Evolutionary conservation across 768 basidiomycete species (phyloP).

Genomic region (Termitomyces sp.): DNA sequence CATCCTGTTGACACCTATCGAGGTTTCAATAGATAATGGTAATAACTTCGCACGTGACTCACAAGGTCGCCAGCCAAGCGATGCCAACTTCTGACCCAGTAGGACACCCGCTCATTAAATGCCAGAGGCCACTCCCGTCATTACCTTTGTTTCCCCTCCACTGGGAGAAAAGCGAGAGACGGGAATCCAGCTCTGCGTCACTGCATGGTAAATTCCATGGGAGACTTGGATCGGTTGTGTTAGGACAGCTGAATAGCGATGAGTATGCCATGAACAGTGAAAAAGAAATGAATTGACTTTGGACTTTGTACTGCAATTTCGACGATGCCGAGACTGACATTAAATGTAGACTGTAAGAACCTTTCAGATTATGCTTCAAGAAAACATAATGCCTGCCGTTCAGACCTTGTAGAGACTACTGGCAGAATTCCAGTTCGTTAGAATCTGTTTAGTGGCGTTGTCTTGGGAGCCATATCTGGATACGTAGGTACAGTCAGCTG

Average conservation of each 20-base stretch:
- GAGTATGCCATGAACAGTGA: background rate
- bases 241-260: slow-evolving; percentile 49
- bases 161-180: slow-evolving; percentile 72
- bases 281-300: slow-evolving; percentile 26
- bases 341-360: slow-evolving; percentile 58
- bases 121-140: slow-evolving; percentile 83
- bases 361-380: background rate
- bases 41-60: background rate
- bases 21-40: slow-evolving; percentile 1
- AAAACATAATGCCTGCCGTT: background rate
- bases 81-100: slow-evolving; percentile 82
- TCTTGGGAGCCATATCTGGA: slow-evolving; percentile 52
- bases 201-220: slow-evolving; percentile 80
- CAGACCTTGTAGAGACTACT: slow-evolving; percentile 62
- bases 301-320: slow-evolving; percentile 68
- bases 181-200: slow-evolving; percentile 50
- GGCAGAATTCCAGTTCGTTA: slow-evolving; percentile 78
- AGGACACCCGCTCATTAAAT: slow-evolving; percentile 80
- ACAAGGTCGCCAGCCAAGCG: slow-evolving; percentile 82
- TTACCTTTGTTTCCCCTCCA: slow-evolving; percentile 72
- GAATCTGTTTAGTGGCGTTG: slow-evolving; percentile 67
- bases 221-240: slow-evolving; percentile 36
- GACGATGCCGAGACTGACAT: slow-evolving; percentile 78
- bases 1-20: slow-evolving; percentile 47
- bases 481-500: slow-evolving; percentile 81